Conservation (phyloP, 805 yeast species). For the Ogataea paraovalis region DNA sequence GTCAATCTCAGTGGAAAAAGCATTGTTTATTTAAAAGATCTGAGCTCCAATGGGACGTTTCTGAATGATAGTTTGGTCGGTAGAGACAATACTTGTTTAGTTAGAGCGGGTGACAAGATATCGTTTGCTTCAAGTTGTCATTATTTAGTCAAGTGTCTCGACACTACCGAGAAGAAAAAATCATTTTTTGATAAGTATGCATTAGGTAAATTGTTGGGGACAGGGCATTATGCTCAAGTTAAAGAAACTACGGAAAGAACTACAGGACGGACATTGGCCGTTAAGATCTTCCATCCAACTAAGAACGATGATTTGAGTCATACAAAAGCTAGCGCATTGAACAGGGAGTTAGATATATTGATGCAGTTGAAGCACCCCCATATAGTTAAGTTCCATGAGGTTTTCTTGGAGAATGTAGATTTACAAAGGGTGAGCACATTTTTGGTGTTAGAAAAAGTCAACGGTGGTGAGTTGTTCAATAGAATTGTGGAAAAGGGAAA, state of each 20-base stretch:
- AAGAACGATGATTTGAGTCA: slow-evolving; percentile 25
- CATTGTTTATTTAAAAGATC: slow-evolving; percentile 48
- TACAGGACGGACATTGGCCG: slow-evolving; percentile 63
- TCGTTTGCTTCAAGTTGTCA: slow-evolving; percentile 41
- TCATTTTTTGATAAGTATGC: slow-evolving; percentile 57
- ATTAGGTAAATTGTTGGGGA: slow-evolving; percentile 58
- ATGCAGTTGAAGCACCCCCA: slow-evolving; percentile 65
- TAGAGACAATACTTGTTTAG: slow-evolving; percentile 41
- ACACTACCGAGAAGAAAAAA: slow-evolving; percentile 2
- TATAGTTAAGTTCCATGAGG: slow-evolving; percentile 60
- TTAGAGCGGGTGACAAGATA: slow-evolving; percentile 62
- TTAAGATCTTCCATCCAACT: slow-evolving; percentile 58
- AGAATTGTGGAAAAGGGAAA: slow-evolving; percentile 63
- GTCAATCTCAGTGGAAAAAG: slow-evolving; percentile 36
- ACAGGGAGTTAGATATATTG: slow-evolving; percentile 65
- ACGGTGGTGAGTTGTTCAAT: slow-evolving; percentile 73
- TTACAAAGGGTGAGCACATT: slow-evolving; percentile 48
- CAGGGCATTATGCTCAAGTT: slow-evolving; percentile 82
- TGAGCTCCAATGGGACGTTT: slow-evolving; percentile 63
- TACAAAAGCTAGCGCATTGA: slow-evolving; percentile 33
- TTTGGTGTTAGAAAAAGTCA: slow-evolving; percentile 67
- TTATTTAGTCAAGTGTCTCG: slow-evolving; percentile 26
- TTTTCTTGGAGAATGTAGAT: slow-evolving; percentile 48
- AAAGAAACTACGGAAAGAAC: slow-evolving; percentile 58
- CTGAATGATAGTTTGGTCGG: slow-evolving; percentile 55